These are phyloP conservation scores for Knufia petricola DNA, from an alignment of 2,329 filamentous ascomycete genomes.

Conservation along the genomic window DNA sequence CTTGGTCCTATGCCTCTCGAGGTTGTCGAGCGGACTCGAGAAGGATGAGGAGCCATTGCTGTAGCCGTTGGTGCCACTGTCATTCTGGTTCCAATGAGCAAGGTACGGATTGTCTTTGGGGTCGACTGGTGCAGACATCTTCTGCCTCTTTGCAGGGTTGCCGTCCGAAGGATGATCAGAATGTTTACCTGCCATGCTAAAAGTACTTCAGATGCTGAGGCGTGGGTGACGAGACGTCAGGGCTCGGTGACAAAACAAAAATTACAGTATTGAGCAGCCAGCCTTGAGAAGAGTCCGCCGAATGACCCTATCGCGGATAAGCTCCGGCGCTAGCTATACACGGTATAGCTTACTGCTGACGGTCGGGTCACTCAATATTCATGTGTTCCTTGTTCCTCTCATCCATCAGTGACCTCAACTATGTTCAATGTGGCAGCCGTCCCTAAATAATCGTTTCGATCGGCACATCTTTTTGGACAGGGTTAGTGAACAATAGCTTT, in stretches of 20 bases:
- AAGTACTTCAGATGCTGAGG: neutral
- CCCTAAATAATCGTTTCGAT: no score
- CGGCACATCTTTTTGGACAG: no score
- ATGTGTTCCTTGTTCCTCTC: no score
- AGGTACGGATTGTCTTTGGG: constrained; percentile 73
- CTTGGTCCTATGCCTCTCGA: constrained; percentile 73
- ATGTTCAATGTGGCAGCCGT: no score
- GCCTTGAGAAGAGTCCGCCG: no score
- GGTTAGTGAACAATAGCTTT: no score
- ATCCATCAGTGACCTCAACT: no score
- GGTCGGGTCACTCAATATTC: no score
- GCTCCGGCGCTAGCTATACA: no score
- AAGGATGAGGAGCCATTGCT: constrained; percentile 27
- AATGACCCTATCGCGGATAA: no score
- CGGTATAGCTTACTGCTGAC: no score
- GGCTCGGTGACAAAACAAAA: neutral
- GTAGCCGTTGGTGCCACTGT: constrained; percentile 27
- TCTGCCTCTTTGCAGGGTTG: constrained; percentile 46
- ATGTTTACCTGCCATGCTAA: constrained; percentile 20
- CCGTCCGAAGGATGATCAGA: constrained; percentile 25
- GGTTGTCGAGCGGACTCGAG: constrained; percentile 49
- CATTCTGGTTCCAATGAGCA: constrained; percentile 67
- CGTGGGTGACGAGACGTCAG: neutral
- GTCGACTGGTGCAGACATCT: constrained; percentile 40
- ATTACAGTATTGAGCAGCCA: no score